Percentiles rank a stretch among this genome's conserved stretches.
These are phyloP conservation scores for Parathielavia appendiculata DNA, from an alignment of 495 filamentous ascomycete species.

Conservation along the genomic window DNA sequence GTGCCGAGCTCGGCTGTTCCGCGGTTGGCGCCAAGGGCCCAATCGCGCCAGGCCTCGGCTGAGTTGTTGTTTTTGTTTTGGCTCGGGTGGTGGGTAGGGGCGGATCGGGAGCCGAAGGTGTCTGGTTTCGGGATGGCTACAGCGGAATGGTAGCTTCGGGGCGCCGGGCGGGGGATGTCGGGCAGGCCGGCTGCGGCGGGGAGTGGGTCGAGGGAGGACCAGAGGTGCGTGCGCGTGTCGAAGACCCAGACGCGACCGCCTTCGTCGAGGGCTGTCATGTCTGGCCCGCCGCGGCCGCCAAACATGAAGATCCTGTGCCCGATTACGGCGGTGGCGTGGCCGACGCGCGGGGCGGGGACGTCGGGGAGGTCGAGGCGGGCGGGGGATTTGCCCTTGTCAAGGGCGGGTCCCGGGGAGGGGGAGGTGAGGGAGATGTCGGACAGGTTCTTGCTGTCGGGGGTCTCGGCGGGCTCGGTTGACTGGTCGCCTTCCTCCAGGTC, in stretches of 20 bases:
- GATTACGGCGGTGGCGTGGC: conserved; percentile 55
- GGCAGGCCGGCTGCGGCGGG: conserved; percentile 31
- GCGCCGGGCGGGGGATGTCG: conserved; percentile 23
- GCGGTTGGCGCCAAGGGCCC: conserved; percentile 39
- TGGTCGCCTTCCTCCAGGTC: conserved; percentile 39
- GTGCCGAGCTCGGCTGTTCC: conserved; percentile 37
- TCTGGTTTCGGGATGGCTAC: conserved; percentile 45
- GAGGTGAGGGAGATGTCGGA: conserved; percentile 12
- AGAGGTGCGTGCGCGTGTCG: conserved; percentile 51
- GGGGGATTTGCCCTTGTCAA: conserved; percentile 28
- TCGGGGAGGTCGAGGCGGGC: conserved; percentile 20
- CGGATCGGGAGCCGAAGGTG: conserved; percentile 26
- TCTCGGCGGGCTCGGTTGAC: conserved; percentile 12
- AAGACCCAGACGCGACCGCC: conserved; percentile 63
- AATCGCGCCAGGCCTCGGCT: conserved; percentile 37
- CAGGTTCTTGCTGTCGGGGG: conserved; percentile 5
- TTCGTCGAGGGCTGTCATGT: conserved; percentile 50
- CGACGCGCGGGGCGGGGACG: conserved; percentile 49
- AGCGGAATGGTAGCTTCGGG: conserved; percentile 46
- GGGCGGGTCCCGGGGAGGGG: conserved; percentile 8
- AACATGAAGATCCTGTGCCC: conserved; percentile 59
- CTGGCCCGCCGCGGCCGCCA: conserved; percentile 49
- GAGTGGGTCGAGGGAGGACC: conserved; percentile 50
- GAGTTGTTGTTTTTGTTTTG: background rate
- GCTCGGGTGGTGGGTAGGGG: conserved; percentile 12